phyloP scores from a whole-genome alignment of 2,329 filamentous ascomycete genomes.

The Phyllosticta citribraziliensis region DNA sequence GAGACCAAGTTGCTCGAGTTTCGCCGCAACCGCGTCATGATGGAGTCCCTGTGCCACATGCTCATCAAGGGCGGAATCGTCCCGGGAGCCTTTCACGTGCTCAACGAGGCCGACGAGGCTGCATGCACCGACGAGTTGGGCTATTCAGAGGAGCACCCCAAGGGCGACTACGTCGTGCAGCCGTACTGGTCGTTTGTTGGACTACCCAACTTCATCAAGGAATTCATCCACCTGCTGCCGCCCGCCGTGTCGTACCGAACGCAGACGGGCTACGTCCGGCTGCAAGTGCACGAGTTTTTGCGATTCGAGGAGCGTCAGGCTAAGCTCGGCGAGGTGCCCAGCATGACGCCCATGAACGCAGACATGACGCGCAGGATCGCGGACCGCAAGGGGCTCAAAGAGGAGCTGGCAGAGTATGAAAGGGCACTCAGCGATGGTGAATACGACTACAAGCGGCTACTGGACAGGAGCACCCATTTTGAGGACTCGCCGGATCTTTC shows the following conservation, averaged over 20 bases:
- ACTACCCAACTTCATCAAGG: background rate
- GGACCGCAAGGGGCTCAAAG: background rate
- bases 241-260: slow-evolving; percentile 1
- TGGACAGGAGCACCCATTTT: background rate
- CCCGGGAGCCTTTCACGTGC: background rate
- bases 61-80: background rate
- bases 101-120: background rate
- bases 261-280: slow-evolving; percentile 1
- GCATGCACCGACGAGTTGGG: background rate
- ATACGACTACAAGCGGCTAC: background rate
- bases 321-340: background rate
- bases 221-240: background rate
- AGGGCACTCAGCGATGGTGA: background rate
- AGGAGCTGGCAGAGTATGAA: background rate
- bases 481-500: background rate
- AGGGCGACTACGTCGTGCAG: background rate
- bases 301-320: background rate
- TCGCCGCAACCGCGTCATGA: background rate
- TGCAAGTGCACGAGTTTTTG: background rate
- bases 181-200: background rate
- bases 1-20: background rate
- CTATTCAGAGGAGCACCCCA: background rate
- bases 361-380: background rate
- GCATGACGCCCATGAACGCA: background rate
- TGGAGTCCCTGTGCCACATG: slow-evolving; percentile 1